A percentile compares a stretch with the other conserved stretches of the same genome.
These are phyloP conservation scores for Globisporangium lucens DNA, from an alignment of 352 stramenopile species.

Conservation along the genomic window DNA sequence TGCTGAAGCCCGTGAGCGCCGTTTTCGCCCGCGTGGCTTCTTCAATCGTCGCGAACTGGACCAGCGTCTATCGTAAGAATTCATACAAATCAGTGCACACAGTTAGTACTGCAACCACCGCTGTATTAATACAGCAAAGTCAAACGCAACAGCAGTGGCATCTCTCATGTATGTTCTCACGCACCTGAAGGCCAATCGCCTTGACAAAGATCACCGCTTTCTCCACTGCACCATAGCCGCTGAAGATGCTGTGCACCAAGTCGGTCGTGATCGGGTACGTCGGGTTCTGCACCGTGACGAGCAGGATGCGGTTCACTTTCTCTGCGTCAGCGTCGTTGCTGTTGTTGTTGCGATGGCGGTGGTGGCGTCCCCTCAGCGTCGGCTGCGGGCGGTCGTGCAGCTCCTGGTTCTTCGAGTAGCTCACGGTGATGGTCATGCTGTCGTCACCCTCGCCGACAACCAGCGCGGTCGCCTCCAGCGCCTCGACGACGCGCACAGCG, in stretches of 20 bases:
- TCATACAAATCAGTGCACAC: not conserved
- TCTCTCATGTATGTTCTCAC: not conserved
- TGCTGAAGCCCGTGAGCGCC: slow-evolving; percentile 45
- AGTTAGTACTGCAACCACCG: not conserved
- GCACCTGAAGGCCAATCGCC: slow-evolving; percentile 43
- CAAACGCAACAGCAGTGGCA: not conserved
- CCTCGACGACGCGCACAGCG: slow-evolving; percentile 28
- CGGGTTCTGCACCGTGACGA: slow-evolving; percentile 67
- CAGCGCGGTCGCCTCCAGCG: slow-evolving; percentile 27
- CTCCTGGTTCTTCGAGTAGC: slow-evolving; percentile 66
- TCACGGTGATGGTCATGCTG: slow-evolving; percentile 22
- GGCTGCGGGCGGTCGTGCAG: slow-evolving; percentile 32
- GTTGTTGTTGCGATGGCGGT: slow-evolving; percentile 6
- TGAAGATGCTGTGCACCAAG: slow-evolving; percentile 47
- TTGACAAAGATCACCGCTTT: slow-evolving; percentile 70
- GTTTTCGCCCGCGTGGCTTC: slow-evolving; percentile 42
- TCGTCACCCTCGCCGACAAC: slow-evolving; percentile 9
- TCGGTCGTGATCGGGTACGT: slow-evolving; percentile 59
- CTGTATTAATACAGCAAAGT: not conserved
- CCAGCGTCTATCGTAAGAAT: slow-evolving; percentile 32
- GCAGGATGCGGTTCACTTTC: slow-evolving; percentile 51
- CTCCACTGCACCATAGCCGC: slow-evolving; percentile 44
- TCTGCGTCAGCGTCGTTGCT: slow-evolving; percentile 1
- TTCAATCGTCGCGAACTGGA: slow-evolving; percentile 45
- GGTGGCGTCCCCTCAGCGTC: slow-evolving; percentile 8